phyloP scores from a whole-genome alignment of 371 early-diverging fungal species.

The Chytridium lagenaria region DNA sequence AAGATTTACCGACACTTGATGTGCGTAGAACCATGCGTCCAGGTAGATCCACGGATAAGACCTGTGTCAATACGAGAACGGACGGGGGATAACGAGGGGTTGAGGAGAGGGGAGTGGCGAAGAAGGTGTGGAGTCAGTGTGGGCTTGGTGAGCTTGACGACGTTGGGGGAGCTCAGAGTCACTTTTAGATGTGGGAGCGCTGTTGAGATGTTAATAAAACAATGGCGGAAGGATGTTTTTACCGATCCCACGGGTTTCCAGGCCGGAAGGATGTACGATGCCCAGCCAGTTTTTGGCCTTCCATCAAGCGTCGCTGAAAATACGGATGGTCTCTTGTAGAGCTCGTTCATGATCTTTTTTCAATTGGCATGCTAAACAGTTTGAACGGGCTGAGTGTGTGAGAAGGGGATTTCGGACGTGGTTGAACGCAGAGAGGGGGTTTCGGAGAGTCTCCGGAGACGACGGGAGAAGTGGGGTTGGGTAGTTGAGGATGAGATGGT shows the following conservation, averaged over 20 bases:
- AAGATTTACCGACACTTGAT: not conserved
- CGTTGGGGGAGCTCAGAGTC: slow-evolving; percentile 10
- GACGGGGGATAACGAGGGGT: too few species aligned
- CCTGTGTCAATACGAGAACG: not conserved
- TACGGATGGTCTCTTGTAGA: too few species aligned
- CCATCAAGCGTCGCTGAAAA: not conserved
- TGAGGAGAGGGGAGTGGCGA: not conserved
- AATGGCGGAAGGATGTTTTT: not conserved
- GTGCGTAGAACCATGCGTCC: not conserved
- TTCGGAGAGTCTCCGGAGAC: not conserved
- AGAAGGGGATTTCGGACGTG: slow-evolving; percentile 3
- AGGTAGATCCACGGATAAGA: not conserved
- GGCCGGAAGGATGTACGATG: not conserved
- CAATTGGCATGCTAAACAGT: slow-evolving; percentile 14
- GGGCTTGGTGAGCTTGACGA: not conserved
- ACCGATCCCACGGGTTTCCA: not conserved
- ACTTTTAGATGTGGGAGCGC: slow-evolving; percentile 12
- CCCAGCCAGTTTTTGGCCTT: not conserved
- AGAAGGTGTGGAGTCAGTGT: not conserved
- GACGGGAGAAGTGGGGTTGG: too few species aligned
- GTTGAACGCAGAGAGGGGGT: not conserved
- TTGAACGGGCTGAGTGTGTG: not conserved
- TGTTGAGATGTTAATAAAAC: not conserved
- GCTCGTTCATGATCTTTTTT: not conserved
- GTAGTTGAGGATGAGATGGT: not conserved